Percentiles rank a stretch among this genome's conserved stretches.
These are phyloP conservation scores for Debaryomycetaceae sp. DNA, from an alignment of 1,139 yeast species.

Conservation along the genomic window DNA sequence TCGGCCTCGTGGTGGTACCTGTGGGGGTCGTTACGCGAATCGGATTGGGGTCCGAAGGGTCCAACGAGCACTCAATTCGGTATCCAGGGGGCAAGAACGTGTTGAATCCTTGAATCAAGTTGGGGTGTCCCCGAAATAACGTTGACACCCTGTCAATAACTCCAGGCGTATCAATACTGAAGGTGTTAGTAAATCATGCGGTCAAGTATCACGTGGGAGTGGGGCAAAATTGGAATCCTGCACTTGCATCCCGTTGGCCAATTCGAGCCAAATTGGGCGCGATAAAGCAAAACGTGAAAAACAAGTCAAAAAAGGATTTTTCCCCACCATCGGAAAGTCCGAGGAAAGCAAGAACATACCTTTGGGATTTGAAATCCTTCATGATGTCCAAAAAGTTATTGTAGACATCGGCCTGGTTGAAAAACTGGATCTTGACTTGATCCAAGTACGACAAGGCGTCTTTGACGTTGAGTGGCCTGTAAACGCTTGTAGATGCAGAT, in stretches of 20 bases:
- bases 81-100: slow-evolving; percentile 97
- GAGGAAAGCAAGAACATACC: slow-evolving; percentile 35
- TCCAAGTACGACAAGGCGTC: slow-evolving; percentile 95
- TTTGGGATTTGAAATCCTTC: slow-evolving; percentile 97
- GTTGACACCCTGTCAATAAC: slow-evolving; percentile 93
- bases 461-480: slow-evolving; percentile 89
- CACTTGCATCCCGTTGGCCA: neutral
- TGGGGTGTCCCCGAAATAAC: slow-evolving; percentile 87
- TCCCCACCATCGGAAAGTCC: too few species aligned
- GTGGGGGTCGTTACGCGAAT: slow-evolving; percentile 94
- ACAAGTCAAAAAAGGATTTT: too few species aligned
- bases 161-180: slow-evolving; percentile 92
- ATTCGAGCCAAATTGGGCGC: too few species aligned
- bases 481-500: slow-evolving; percentile 45
- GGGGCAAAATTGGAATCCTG: neutral
- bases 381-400: slow-evolving; percentile 93
- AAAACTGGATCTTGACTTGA: slow-evolving; percentile 91
- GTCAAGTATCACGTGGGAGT: neutral
- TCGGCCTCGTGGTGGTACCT: slow-evolving; percentile 76
- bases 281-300: too few species aligned
- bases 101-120: slow-evolving; percentile 91
- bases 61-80: slow-evolving; percentile 85
- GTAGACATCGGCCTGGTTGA: slow-evolving; percentile 90
- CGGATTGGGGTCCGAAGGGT: slow-evolving; percentile 88
- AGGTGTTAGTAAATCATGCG: slow-evolving; percentile 12